A percentile compares a stretch with the other conserved stretches of the same genome.
These are phyloP conservation scores for Saksenaea oblongispora DNA, from an alignment of 371 early-diverging fungal genomes.

Conservation along the genomic window DNA sequence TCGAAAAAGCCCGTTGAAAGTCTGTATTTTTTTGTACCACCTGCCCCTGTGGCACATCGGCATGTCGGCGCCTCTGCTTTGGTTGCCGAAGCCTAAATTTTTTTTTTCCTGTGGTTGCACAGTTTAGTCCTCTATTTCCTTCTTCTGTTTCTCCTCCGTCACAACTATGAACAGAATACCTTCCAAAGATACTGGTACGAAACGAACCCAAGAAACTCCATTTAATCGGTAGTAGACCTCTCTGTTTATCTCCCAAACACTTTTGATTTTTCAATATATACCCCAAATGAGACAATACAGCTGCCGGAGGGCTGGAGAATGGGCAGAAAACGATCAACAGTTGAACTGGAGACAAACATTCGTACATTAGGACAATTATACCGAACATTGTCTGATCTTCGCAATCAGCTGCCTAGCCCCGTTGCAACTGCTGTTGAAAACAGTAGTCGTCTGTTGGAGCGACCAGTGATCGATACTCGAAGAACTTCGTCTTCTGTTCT, in stretches of 20 bases:
- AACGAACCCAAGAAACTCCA: neutral
- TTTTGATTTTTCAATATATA: neutral
- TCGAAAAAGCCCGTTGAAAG: no score
- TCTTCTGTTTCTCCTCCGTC: neutral
- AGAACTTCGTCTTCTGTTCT: neutral
- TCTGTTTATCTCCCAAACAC: neutral
- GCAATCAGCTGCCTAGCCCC: conserved; percentile 26
- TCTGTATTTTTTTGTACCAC: neutral
- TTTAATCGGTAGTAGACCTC: neutral
- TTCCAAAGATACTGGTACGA: neutral
- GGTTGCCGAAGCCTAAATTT: neutral
- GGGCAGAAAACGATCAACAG: conserved; percentile 23
- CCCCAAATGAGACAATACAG: neutral
- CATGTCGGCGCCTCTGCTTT: conserved; percentile 5
- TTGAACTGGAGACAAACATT: conserved; percentile 36
- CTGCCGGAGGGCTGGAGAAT: conserved; percentile 31
- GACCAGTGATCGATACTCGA: neutral
- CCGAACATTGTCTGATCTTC: conserved; percentile 22
- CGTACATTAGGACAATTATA: conserved; percentile 37
- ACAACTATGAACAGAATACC: neutral
- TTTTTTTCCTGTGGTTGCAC: neutral
- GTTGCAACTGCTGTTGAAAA: conserved; percentile 19
- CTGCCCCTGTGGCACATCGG: neutral
- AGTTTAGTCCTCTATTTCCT: neutral
- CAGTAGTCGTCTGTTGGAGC: conserved; percentile 3